Base-by-base conservation (phyloP, 2,329 filamentous ascomycete species). In the Alternaria alternata region DNA sequence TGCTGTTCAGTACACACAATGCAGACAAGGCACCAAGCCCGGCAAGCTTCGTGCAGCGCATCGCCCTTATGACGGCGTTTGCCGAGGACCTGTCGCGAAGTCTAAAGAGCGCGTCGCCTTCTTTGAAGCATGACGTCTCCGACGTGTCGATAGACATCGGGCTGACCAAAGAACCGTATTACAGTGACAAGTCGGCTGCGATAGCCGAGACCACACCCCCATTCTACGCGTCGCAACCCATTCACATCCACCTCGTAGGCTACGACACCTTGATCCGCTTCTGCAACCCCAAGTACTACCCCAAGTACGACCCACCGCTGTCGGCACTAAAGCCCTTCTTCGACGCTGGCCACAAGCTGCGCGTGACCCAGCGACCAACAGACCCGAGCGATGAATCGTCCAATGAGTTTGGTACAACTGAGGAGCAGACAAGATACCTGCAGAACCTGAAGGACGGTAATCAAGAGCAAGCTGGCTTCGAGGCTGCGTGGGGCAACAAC, bases 211-310 rank as follows among this genome's bases (percentile, higher is more conserved):
- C 66, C 42, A 57, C 43, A 12, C 72, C 79, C 16, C 73, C 69
- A 4, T 64, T 76, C 26, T 81, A 80, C 62, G 70, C 79, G 0
- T 70, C 71, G 18, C 63, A 70, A 7, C 79, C 81, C 0, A 71
- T 59, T 54, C 90, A 93, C 69, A 80, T 91, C 4, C 91, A 91
- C 70, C 84, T 94, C 3, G 86, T 88, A 2, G 92, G 92, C 28
- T 94, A 88, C 73, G 91, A 94, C 70, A 94, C 91, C 0, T 79
- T 94, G 7, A 87, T 90, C 16, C 86, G 91, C 20, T 87, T 94
- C 53, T 86, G 91, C 54, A 82, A 91, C 49, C 85, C 89, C 0
- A 91, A 90, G 74, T 94, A 94, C 78, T 92, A 93, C 72, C 74
- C 76, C 6, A 67, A 74, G 54, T 64, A 81, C 71, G 36, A 76